Base-by-base conservation (phyloP, 2,329 filamentous ascomycete species). In the Exophiala aquamarina region DNA sequence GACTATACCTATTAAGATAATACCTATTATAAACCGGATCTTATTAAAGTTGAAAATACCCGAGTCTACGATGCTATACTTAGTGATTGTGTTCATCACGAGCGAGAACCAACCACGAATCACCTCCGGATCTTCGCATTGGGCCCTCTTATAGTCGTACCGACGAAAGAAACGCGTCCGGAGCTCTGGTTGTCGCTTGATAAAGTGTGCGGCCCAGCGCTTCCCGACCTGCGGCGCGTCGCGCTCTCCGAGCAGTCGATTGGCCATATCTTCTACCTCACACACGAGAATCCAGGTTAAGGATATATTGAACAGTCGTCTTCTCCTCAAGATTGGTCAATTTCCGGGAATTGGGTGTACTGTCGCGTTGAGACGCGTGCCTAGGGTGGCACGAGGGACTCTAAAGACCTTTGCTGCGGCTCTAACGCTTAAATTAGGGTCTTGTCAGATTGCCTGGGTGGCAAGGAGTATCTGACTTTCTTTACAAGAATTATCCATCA, bases 171-270 rank as follows among this genome's bases (percentile, higher is more conserved):
- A 58, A 55, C 52, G 56, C 47, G 50, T 62, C 45, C 41, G 37
- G 13, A 62, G 57, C 42, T 59, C 55, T 52, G 50, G 55, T 42
- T 55, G 48, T 41, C 56, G 57, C 45, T 59, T 58, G 15, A 65
- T 43, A 38, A 64, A 65, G 58, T 60, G 60, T 3, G 10, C 35
- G 20, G 57, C 56, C 59, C 49, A 65, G 49, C 47, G 42, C 34
- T 49, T 49, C 11, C 60, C 54, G 26, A 64, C 58, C 7, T 39
- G 42, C 43, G 37, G 38, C 37, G 42, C 53, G 39, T 54, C 47
- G 45, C 57, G 57, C 8, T 53, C 44, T 14, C 41, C 34, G 13
- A 59, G 53, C 33, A 61, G 47, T 49, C 45, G 44, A 44, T 61
- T 59, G 4, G 57, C 59, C 43, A 61, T 61, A 26, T 26, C 23